Base-by-base conservation (phyloP, 2,329 filamentous ascomycete species). In the Herpotrichia juniperi region DNA sequence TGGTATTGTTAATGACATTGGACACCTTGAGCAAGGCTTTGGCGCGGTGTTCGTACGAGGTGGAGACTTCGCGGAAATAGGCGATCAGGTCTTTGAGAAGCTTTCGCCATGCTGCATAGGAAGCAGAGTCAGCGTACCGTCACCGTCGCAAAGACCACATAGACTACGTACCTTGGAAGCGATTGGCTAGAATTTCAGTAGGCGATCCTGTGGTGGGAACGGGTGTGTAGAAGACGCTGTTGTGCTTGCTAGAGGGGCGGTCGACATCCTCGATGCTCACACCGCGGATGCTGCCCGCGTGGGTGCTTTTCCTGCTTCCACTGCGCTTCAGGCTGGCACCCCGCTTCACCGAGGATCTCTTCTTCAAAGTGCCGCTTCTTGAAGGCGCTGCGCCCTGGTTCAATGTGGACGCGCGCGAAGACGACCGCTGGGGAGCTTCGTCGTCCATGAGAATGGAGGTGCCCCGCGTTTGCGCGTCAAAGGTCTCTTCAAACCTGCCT, bases 21-120 rank as follows among this genome's bases (percentile, higher is more conserved):
- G 90, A 88, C 8, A 96, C 84, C 63, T 96, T 96, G 53, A 91
- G 73, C 4, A 96, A 80, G 7, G 88, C 85, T 72, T 97, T 97
- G 24, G 90, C 84, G 55, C 90, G 87, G 50, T 88, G 83, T 68
- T 99, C 93, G 74, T 97, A 97, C 42, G 93, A 90, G 45, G 83
- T 84, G 69, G 96, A 91, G 42, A 97, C 87, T 72, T 97, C 94
- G 64, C 91, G 87, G 72, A 97, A 97, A 73, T 96, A 97, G 50
- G 89, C 79, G 60, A 97, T 96, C 39, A 97, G 81, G 61, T 97
- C 93, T 73, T 97, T 97, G 47, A 99, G 83, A 12, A 97, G 83
- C 78, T 96, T 96, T 64, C 94, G 86, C 94, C 94, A 99, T 46
- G 90, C 92, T 96, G 62, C 48, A 49, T n/a, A 46, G 46, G 35